phyloP scores from a whole-genome alignment of 129 eudicot species.

The Helianthus tuberosus region DNA sequence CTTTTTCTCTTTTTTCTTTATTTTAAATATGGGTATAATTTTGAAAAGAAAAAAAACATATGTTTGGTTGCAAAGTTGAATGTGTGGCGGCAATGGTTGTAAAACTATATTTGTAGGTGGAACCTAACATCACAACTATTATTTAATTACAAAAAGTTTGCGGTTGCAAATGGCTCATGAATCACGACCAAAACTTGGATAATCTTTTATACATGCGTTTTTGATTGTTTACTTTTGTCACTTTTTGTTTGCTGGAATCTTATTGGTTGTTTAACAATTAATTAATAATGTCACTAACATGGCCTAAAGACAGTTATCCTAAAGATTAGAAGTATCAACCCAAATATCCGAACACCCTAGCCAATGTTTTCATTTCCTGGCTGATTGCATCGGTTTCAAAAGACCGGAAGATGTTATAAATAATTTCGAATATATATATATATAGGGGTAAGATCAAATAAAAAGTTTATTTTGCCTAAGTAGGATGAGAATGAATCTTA shows the following conservation, averaged over 20 bases:
- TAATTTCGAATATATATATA: too few relatives aligned
- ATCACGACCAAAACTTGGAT: conserved; percentile 7
- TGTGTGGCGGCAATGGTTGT: conserved; percentile 1
- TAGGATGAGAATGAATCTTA: too few relatives aligned
- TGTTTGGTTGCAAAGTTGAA: neutral
- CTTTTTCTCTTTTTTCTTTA: neutral
- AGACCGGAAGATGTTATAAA: too few relatives aligned
- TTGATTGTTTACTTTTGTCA: conserved; percentile 7
- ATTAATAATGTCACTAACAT: neutral
- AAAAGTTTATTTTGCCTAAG: too few relatives aligned
- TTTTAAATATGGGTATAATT: neutral
- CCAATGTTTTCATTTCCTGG: too few relatives aligned
- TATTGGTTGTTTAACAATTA: neutral
- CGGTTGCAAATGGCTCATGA: conserved; percentile 1
- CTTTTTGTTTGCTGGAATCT: neutral
- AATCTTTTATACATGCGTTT: neutral
- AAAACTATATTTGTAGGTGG: neutral
- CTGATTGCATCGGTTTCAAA: too few relatives aligned
- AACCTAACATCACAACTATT: conserved; percentile 16
- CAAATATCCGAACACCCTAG: neutral
- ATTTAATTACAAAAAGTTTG: neutral
- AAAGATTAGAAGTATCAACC: neutral
- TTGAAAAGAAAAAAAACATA: too few relatives aligned
- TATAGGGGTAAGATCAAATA: too few relatives aligned
- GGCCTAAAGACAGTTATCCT: neutral